Conservation (phyloP, 2,329 filamentous ascomycete species). For the Tothia fuscella region DNA sequence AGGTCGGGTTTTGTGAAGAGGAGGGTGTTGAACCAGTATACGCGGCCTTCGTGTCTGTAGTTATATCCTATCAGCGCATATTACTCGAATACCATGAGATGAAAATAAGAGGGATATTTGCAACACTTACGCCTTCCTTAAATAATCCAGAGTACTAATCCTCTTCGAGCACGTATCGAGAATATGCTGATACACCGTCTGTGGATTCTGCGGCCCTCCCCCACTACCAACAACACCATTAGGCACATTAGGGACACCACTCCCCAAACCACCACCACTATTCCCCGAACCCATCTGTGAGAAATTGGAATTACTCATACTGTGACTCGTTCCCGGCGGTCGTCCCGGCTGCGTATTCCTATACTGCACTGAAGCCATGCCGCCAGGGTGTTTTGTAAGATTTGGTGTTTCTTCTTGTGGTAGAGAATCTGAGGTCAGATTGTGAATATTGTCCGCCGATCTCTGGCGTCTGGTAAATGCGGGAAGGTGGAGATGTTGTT, state of each 20-base stretch:
- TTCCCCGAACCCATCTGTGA: neutral
- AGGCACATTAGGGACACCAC: neutral
- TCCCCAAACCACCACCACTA: too few relatives aligned
- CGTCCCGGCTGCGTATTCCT: constrained; percentile 2
- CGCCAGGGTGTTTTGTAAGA: neutral
- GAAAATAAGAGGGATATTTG: neutral
- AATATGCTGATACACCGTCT: constrained; percentile 52
- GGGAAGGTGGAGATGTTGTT: constrained; percentile 27
- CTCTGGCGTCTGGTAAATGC: constrained; percentile 25
- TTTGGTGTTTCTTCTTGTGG: neutral
- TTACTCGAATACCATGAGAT: neutral
- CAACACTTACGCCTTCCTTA: constrained; percentile 70
- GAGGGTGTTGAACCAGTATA: constrained; percentile 98
- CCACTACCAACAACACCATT: too few relatives aligned
- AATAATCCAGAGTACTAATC: constrained; percentile 85
- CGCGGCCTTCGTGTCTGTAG: constrained; percentile 75
- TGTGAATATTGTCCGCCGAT: constrained; percentile 22
- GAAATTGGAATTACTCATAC: neutral
- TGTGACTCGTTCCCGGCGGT: constrained; percentile 6
- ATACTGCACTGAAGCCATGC: constrained; percentile 11
- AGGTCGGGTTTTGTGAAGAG: constrained; percentile 79
- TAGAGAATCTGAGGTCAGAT: neutral
- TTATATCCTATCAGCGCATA: neutral
- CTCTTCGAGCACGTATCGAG: constrained; percentile 82
- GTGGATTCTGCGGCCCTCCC: constrained; percentile 32